Percentiles rank a stretch among this genome's conserved stretches.
phyloP scores from a whole-genome alignment of 441 rosid species.

The Biscutella laevigata region DNA sequence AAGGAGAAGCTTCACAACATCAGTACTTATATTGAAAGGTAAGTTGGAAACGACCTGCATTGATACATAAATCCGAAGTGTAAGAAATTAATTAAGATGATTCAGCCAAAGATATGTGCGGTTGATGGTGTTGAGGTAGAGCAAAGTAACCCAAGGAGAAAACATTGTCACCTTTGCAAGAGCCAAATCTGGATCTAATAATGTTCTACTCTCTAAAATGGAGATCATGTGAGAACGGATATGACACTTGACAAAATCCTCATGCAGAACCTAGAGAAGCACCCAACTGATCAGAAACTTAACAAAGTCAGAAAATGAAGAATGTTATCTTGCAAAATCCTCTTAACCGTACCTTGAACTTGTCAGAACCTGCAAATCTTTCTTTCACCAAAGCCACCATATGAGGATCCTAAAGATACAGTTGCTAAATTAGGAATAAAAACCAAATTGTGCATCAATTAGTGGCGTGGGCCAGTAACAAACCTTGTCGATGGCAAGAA shows the following conservation, averaged over 20 bases:
- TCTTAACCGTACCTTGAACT: too few relatives aligned
- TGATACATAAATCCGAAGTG: neutral
- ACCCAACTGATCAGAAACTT: neutral
- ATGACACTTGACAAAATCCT: slow-evolving; percentile 72
- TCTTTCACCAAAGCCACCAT: slow-evolving; percentile 69
- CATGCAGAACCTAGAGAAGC: slow-evolving; percentile 54
- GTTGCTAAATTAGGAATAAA: neutral
- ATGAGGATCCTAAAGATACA: slow-evolving; percentile 52
- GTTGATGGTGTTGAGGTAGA: neutral
- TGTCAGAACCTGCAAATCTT: slow-evolving; percentile 46
- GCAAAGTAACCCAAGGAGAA: slow-evolving; percentile 6
- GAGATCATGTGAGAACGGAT: slow-evolving; percentile 54
- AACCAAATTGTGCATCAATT: neutral
- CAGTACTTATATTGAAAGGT: slow-evolving; percentile 81
- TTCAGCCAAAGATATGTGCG: neutral
- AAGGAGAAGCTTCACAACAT: slow-evolving; percentile 70
- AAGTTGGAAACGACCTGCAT: slow-evolving; percentile 77
- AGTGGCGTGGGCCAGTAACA: neutral
- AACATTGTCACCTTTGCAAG: slow-evolving; percentile 51
- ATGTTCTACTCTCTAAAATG: slow-evolving; percentile 32
- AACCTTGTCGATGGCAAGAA: slow-evolving; percentile 87
- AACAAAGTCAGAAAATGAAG: too few relatives aligned
- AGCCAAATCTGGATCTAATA: slow-evolving; percentile 24
- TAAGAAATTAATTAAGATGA: neutral
- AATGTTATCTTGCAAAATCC: too few relatives aligned